phyloP scores from a whole-genome alignment of 129 eudicot genomes.

The Lonicera japonica region DNA sequence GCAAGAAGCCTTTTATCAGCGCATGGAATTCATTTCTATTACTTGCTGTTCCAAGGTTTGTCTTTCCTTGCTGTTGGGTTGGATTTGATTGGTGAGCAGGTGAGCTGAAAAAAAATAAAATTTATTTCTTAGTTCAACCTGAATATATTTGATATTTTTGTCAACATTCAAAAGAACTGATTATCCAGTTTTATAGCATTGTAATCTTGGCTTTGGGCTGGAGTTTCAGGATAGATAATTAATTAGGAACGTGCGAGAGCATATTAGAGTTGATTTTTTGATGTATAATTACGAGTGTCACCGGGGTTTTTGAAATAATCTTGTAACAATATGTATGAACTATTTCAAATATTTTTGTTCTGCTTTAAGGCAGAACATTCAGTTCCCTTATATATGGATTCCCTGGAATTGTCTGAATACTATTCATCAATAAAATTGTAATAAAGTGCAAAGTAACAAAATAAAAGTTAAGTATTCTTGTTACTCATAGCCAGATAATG shows the following conservation, averaged over 20 bases:
- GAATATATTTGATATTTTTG: not conserved
- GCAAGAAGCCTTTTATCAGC: constrained; percentile 78
- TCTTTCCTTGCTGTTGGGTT: constrained; percentile 77
- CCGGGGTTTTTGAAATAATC: constrained; percentile 2
- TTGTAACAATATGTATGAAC: constrained; percentile 1
- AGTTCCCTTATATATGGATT: not conserved
- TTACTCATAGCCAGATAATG: no score
- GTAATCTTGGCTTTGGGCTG: constrained; percentile 3
- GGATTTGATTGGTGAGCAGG: constrained; percentile 89
- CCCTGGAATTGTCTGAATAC: not conserved
- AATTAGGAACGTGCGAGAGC: constrained; percentile 7
- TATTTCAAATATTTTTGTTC: not conserved
- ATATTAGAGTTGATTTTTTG: constrained; percentile 19
- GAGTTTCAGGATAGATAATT: constrained; percentile 3
- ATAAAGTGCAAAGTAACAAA: no score
- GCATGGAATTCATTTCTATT: constrained; percentile 88
- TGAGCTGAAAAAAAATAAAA: constrained; percentile 13
- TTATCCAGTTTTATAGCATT: constrained; percentile 8
- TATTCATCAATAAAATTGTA: no score
- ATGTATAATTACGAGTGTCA: constrained; percentile 12
- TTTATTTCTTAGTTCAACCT: not conserved
- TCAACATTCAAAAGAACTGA: not conserved
- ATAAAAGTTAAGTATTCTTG: no score
- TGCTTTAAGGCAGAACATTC: not conserved
- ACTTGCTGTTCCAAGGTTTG: constrained; percentile 82